Percentiles rank a stretch among this genome's conserved stretches.
Conservation (phyloP, 2,329 filamentous ascomycete species). For the Amauroascus verrucosus region DNA sequence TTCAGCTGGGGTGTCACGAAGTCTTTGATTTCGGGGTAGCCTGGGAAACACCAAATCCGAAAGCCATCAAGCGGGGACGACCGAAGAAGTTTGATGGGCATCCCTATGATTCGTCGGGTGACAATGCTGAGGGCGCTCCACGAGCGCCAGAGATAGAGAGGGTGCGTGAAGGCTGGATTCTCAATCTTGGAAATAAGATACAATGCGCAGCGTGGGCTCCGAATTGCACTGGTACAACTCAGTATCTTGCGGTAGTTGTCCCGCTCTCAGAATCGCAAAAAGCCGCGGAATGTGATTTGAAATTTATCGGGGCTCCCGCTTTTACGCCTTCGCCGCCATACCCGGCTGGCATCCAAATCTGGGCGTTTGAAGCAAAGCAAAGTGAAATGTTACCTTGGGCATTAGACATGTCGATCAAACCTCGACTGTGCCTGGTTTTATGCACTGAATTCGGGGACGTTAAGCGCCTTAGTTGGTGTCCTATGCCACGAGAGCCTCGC, state of each 20-base stretch:
- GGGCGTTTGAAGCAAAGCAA: slow-evolving; percentile 42
- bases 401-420: slow-evolving; percentile 37
- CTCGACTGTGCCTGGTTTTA: slow-evolving; percentile 42
- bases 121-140: background rate
- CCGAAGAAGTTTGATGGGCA: slow-evolving; percentile 12
- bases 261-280: slow-evolving; percentile 33
- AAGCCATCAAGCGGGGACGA: slow-evolving; percentile 11
- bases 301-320: slow-evolving; percentile 35
- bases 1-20: slow-evolving; percentile 34
- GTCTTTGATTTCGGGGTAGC: slow-evolving; percentile 39
- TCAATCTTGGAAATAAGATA: slow-evolving; percentile 47
- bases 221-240: slow-evolving; percentile 35
- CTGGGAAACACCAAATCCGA: slow-evolving; percentile 26
- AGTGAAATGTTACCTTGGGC: slow-evolving; percentile 25
- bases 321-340: slow-evolving; percentile 43
- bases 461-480: slow-evolving; percentile 48
- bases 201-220: slow-evolving; percentile 43
- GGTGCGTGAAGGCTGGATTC: slow-evolving; percentile 41
- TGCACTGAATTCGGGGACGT: slow-evolving; percentile 50
- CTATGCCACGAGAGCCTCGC: slow-evolving; percentile 30
- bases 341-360: slow-evolving; percentile 48
- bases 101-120: background rate
- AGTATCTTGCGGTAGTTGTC: slow-evolving; percentile 47
- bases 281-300: slow-evolving; percentile 21
- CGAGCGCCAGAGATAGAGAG: slow-evolving; percentile 16